Evolutionary conservation across 108 stramenopile species (phyloP).

Genomic region (Bacterosira constricta): DNA sequence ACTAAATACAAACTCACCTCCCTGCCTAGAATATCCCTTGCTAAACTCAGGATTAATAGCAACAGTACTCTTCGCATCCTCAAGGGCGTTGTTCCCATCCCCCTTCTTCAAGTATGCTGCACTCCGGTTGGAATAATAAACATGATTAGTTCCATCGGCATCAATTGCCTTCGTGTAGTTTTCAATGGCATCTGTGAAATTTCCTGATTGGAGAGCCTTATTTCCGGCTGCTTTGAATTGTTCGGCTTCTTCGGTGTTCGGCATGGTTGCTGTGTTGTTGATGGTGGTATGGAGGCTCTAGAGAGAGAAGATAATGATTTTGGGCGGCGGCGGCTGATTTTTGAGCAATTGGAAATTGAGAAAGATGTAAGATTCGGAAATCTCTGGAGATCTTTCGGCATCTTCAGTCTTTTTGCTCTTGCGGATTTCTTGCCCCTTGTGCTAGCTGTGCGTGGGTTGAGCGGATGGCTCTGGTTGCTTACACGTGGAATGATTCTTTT

Average conservation of each 20-base stretch:
- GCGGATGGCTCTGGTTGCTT: too few relatives aligned
- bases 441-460: too few relatives aligned
- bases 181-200: conserved; percentile 93
- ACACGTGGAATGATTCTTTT: too few relatives aligned
- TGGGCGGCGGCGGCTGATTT: too few relatives aligned
- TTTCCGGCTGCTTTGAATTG: conserved; percentile 47
- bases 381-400: too few relatives aligned
- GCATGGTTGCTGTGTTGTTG: conserved; percentile 36
- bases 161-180: conserved; percentile 96
- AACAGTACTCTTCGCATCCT: conserved; percentile 95
- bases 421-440: too few relatives aligned
- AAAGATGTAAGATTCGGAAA: too few relatives aligned
- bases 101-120: conserved; percentile 94
- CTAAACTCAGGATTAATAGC: conserved; percentile 83
- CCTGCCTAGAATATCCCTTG: conserved; percentile 95
- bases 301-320: too few relatives aligned
- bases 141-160: conserved; percentile 92
- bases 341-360: too few relatives aligned
- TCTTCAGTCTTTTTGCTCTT: too few relatives aligned
- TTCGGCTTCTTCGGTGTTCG: conserved; percentile 47
- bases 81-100: conserved; percentile 92
- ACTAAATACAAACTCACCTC: conserved; percentile 21
- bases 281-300: too few relatives aligned
- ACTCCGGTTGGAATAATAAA: conserved; percentile 96
- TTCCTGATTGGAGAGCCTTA: conserved; percentile 85